Base-by-base conservation (phyloP, 2,329 filamentous ascomycete genomes). In the Pseudohalonectria lignicola region DNA sequence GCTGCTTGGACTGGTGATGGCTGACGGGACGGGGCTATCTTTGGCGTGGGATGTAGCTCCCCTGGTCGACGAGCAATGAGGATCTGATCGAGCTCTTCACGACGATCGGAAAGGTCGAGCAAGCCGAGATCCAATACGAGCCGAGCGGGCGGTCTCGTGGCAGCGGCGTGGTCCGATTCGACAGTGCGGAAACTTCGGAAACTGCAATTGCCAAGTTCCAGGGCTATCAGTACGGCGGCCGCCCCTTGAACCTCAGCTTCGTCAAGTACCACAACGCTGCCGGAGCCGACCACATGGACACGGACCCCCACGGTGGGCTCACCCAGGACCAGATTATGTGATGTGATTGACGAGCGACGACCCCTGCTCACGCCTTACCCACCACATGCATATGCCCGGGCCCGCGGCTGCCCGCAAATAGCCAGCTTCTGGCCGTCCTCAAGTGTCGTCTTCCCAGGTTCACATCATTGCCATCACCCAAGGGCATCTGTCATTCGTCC, bases 321-420 rank as follows among this genome's bases (percentile, higher is more conserved):
- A 94, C 87, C n/a, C 92, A 96, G 63, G 90, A 96, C 56, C 88
- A 96, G 68, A 95, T 96, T 63, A 94, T 96, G 88, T 96, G 45
- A 50, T 65, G 5, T 6, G 13, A 12, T n/a, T n/a, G n/a, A n/a
- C n/a, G n/a, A 54, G 43, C n/a, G n/a, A n/a, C n/a, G n/a, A n/a
- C n/a, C n/a, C n/a, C n/a, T n/a, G n/a, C n/a, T n/a, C n/a, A n/a
- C n/a, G n/a, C n/a, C n/a, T n/a, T n/a, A n/a, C n/a, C n/a, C n/a
- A n/a, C n/a, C n/a, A n/a, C n/a, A n/a, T n/a, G n/a, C n/a, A n/a
- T n/a, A n/a, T n/a, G n/a, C n/a, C n/a, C n/a, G n/a, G n/a, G n/a
- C n/a, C n/a, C n/a, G n/a, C n/a, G n/a, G n/a, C n/a, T n/a, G n/a
- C n/a, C n/a, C n/a, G n/a, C n/a, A n/a, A n/a, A n/a, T n/a, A n/a